Evolutionary conservation across 805 yeast genomes (phyloP).

Genomic region (Candida tibetensis): DNA sequence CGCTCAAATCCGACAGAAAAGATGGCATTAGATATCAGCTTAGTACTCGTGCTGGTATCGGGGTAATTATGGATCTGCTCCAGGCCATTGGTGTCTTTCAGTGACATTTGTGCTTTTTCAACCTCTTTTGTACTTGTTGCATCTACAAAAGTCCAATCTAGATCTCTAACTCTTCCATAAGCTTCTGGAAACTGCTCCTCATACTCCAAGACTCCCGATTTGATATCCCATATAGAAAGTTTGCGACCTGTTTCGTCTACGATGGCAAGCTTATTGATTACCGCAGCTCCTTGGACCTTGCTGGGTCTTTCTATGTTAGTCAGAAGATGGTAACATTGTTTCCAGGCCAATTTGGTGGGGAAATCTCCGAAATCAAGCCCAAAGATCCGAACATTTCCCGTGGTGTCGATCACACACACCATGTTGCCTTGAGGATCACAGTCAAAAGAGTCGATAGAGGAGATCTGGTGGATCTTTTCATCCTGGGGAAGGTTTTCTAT

Average conservation of each 20-base stretch:
- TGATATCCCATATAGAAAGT: conserved; percentile 78
- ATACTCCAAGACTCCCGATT: conserved; percentile 64
- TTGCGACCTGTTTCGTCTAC: conserved; percentile 52
- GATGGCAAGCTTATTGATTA: conserved; percentile 67
- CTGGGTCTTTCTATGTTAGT: conserved; percentile 56
- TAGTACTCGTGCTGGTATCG: too few species aligned
- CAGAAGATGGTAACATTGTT: conserved; percentile 43
- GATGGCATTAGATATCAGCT: conserved; percentile 45
- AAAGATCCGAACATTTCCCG: conserved; percentile 26
- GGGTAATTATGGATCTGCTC: too few species aligned
- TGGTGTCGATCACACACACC: conserved; percentile 54
- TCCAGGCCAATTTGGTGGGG: conserved; percentile 47
- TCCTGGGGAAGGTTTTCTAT: conserved; percentile 41
- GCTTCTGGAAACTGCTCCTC: conserved; percentile 38
- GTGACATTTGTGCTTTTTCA: conserved; percentile 14
- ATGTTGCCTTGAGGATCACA: conserved; percentile 23
- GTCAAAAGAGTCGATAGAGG: conserved; percentile 50
- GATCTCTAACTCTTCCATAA: conserved; percentile 51
- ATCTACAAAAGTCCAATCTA: conserved; percentile 80
- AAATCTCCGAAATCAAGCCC: conserved; percentile 14
- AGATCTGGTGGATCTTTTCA: conserved; percentile 40
- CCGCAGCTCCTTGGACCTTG: conserved; percentile 67
- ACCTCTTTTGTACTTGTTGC: too few species aligned
- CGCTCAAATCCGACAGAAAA: conserved; percentile 75
- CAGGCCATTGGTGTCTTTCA: too few species aligned